Base-by-base conservation (phyloP, 208 protist genomes). In the Sergeia podlipaevii region DNA sequence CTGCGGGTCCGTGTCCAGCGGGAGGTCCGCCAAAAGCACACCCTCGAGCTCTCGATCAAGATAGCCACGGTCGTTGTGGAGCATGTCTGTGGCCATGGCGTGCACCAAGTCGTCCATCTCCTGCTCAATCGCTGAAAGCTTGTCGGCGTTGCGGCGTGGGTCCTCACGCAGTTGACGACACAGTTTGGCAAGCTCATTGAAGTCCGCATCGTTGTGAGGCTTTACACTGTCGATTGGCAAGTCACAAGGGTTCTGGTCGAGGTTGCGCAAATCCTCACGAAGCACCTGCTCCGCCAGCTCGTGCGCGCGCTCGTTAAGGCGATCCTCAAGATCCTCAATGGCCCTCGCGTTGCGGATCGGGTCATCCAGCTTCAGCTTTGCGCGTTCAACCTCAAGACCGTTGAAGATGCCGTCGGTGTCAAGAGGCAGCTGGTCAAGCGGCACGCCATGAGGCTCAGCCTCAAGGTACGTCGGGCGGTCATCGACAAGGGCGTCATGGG, bases 1-100 rank as follows among this genome's bases (percentile, higher is more conserved):
- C 43, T 63, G 52, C 11, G 52, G 46, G 44, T 91, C 76, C 4
- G 55, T 44, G 53, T 74, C 63, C 2, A 90, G 70, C 39, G 64
- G 64, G 33, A 91, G 44, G 6, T 60, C 28, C 26, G 28, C 38
- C n/a, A 80, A 33, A 3, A 83, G 70, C 17, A 94, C 73, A 23
- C 80, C 79, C 28, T 86, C 75, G 7, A 79, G 79, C 7, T 75
- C 60, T n/a, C 65, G 55, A 50, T 82, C 83, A 18, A 94, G 66
- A 64, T 81, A 89, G 53, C 26, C 65, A 30, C 77, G 66, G 39
- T 78, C 79, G 28, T 77, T 66, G 47, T 73, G 42, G 36, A 80
- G 73, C 44, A 57, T 61, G 43, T 75, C 60, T 5, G 59, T 27
- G 2, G 79, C 78, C 34, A 85, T 67, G 27, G 77, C 63, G 29